Evolutionary conservation across 441 rosid species (phyloP).

Genomic region (Pelargonium cotyledonis): DNA sequence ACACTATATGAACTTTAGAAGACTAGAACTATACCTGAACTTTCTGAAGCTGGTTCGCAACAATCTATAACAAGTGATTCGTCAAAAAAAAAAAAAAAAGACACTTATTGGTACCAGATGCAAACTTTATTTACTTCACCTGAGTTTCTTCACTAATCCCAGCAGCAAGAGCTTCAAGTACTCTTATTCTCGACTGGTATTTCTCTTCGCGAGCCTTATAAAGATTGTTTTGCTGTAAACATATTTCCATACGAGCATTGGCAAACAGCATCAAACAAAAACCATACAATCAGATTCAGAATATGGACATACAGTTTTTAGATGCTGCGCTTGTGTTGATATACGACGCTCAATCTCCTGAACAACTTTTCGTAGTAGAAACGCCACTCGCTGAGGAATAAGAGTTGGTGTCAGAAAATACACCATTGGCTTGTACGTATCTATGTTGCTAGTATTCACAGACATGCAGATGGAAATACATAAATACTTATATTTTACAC

Average conservation of each 20-base stretch:
- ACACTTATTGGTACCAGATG: conserved; percentile 10
- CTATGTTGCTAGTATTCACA: not conserved
- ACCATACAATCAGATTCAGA: conserved; percentile 9
- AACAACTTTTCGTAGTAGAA: conserved; percentile 51
- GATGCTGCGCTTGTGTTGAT: conserved; percentile 60
- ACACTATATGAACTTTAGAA: not conserved
- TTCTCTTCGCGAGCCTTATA: conserved; percentile 82
- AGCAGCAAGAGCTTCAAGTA: conserved; percentile 68
- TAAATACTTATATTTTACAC: conserved; percentile 10
- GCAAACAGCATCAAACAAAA: conserved; percentile 9
- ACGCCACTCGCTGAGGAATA: conserved; percentile 43
- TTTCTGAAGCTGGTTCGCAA: conserved; percentile 45
- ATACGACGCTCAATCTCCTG: conserved; percentile 67
- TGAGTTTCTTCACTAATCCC: conserved; percentile 66
- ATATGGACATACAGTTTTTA: conserved; percentile 44
- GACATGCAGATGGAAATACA: not conserved
- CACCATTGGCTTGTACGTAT: not conserved
- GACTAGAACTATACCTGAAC: conserved; percentile 47
- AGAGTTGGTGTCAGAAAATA: conserved; percentile 11
- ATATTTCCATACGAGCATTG: conserved; percentile 21
- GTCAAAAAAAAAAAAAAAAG: conserved; percentile 1
- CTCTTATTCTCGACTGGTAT: conserved; percentile 67
- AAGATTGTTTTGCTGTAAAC: conserved; percentile 73
- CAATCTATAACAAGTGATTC: conserved; percentile 42
- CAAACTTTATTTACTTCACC: conserved; percentile 35